A percentile compares a stretch with the other conserved stretches of the same genome.
Evolutionary conservation across 495 filamentous ascomycete genomes (phyloP).

Genomic region (Cladorrhinum samala): DNA sequence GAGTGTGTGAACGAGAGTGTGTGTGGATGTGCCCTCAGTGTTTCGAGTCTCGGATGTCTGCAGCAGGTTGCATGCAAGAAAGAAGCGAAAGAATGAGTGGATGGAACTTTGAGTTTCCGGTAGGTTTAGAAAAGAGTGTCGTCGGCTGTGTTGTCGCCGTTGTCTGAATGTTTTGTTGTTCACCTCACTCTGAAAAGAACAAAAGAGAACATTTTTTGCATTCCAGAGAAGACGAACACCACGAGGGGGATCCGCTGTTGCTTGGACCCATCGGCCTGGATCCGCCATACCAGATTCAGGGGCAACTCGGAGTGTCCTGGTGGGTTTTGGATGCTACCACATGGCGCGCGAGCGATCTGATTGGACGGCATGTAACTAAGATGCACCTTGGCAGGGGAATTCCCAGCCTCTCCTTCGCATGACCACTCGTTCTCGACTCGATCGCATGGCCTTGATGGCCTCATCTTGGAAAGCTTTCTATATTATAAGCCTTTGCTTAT

Average conservation of each 20-base stretch:
- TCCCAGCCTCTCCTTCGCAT: neutral
- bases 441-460: too few species aligned
- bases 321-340: slow-evolving; percentile 15
- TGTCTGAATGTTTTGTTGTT: slow-evolving; percentile 1
- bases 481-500: too few species aligned
- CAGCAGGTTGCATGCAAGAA: neutral
- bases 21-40: too few species aligned
- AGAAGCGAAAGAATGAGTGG: slow-evolving; percentile 8
- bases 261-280: neutral
- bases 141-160: neutral
- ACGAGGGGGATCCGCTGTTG: slow-evolving; percentile 4
- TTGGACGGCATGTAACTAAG: slow-evolving; percentile 10
- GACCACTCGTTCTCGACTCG: neutral
- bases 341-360: slow-evolving; percentile 9
- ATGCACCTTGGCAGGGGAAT: slow-evolving; percentile 9
- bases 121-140: slow-evolving; percentile 16
- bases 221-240: neutral
- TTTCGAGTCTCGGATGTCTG: slow-evolving; percentile 1
- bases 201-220: neutral
- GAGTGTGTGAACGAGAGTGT: slow-evolving; percentile 9
- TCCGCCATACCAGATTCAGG: slow-evolving; percentile 23
- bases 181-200: neutral
- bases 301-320: slow-evolving; percentile 12
- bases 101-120: neutral
- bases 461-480: too few species aligned